Percentiles rank a stretch among this genome's conserved stretches.
phyloP scores from a whole-genome alignment of 2,329 filamentous ascomycete species.

The Aspergillus sp. region DNA sequence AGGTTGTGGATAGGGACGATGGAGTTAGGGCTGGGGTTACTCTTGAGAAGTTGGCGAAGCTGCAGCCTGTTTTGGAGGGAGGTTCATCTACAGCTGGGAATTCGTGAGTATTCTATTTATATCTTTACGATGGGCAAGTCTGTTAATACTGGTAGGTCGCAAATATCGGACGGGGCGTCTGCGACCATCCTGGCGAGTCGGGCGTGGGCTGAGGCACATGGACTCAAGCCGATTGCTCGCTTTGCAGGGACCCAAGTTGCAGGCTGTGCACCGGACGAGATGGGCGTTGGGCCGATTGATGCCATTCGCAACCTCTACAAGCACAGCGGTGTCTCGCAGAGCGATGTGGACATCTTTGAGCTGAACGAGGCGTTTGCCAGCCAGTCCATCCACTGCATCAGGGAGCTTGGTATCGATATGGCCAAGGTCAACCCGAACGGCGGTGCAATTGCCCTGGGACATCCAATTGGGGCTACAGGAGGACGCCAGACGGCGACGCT shows the following conservation, averaged over 20 bases:
- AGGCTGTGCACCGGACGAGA: conserved; percentile 84
- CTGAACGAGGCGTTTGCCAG: conserved; percentile 94
- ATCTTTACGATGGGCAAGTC: neutral
- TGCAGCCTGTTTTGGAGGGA: conserved; percentile 82
- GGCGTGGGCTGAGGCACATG: conserved; percentile 75
- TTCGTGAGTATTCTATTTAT: conserved; percentile 17
- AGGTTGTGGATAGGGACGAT: conserved; percentile 61
- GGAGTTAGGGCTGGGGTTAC: conserved; percentile 87
- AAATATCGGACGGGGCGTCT: conserved; percentile 56
- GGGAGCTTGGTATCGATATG: conserved; percentile 60
- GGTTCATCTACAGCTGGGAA: conserved; percentile 75
- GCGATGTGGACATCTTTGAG: conserved; percentile 84
- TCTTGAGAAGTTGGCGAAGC: conserved; percentile 72
- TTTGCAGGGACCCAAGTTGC: conserved; percentile 86
- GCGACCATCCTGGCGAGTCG: conserved; percentile 89
- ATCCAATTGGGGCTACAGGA: conserved; percentile 83
- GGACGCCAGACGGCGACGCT: conserved; percentile 86
- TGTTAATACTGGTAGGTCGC: conserved; percentile 19
- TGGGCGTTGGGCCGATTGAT: conserved; percentile 70
- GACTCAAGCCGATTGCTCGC: conserved; percentile 85
- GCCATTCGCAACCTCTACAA: conserved; percentile 73
- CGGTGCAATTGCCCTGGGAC: conserved; percentile 86
- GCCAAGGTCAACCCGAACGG: conserved; percentile 82
- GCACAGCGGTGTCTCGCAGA: conserved; percentile 71
- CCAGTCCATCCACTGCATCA: conserved; percentile 88